A percentile compares a stretch with the other conserved stretches of the same genome.
Evolutionary conservation across 2,329 filamentous ascomycete species (phyloP).

Genomic region (Helminthosporium solani): DNA sequence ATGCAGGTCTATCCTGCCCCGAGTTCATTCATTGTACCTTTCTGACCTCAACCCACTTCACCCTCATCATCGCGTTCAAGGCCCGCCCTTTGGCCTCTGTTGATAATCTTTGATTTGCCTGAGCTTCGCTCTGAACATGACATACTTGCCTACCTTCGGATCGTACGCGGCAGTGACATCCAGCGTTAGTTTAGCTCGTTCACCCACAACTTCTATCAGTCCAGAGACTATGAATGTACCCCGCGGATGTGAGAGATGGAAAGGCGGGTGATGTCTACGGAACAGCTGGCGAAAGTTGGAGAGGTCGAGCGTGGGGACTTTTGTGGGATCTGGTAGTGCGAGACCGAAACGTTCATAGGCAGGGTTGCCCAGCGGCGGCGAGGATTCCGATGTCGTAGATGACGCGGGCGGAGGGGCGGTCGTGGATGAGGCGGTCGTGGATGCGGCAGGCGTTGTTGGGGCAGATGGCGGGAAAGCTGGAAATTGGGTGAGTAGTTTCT

Average conservation of each 20-base stretch:
- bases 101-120: slow-evolving; percentile 30
- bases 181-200: slow-evolving; percentile 44
- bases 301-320: slow-evolving; percentile 29
- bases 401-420: slow-evolving; percentile 3
- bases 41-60: too few species aligned
- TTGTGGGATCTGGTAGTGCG: slow-evolving; percentile 25
- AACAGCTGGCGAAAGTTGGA: slow-evolving; percentile 27
- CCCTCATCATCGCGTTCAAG: slow-evolving; percentile 18
- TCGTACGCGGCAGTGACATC: slow-evolving; percentile 51
- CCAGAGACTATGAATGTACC: slow-evolving; percentile 49
- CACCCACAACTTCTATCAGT: slow-evolving; percentile 49
- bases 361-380: slow-evolving; percentile 11
- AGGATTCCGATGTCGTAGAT: slow-evolving; percentile 13
- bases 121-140: slow-evolving; percentile 29
- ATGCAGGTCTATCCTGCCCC: neutral
- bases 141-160: slow-evolving; percentile 43
- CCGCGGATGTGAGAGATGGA: slow-evolving; percentile 40
- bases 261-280: slow-evolving; percentile 19
- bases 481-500: slow-evolving; percentile 13
- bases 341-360: slow-evolving; percentile 21
- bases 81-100: slow-evolving; percentile 44
- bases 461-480: slow-evolving; percentile 8
- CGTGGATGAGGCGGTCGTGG: slow-evolving; percentile 11
- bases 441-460: slow-evolving; percentile 9
- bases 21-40: neutral